Evolutionary conservation across 768 basidiomycete species (phyloP).

Genomic region (Kwoniella shandongensis): DNA sequence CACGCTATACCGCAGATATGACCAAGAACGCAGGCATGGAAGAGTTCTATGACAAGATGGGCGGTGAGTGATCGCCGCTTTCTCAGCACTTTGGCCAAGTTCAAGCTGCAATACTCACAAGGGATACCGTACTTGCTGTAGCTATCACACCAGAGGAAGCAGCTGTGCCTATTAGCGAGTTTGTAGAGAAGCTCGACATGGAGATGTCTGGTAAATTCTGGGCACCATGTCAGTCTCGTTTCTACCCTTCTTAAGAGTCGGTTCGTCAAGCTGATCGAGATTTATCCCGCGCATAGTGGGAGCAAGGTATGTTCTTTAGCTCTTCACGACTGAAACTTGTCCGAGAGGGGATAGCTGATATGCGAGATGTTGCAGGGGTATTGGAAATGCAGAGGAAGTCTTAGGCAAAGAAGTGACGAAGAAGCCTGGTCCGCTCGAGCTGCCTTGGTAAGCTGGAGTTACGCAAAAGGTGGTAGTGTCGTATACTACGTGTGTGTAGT

Average conservation of each 20-base stretch:
- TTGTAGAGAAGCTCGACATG: slow-evolving; percentile 53
- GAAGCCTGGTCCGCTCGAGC: slow-evolving; percentile 50
- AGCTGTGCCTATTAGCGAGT: slow-evolving; percentile 55
- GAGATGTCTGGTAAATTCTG: slow-evolving; percentile 57
- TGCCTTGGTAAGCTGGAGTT: slow-evolving; percentile 54
- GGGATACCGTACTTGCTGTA: slow-evolving; percentile 33
- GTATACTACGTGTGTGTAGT: too few species aligned
- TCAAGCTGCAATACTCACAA: too few species aligned
- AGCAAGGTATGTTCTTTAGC: slow-evolving; percentile 9
- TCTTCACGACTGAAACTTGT: neutral
- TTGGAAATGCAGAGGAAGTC: slow-evolving; percentile 57
- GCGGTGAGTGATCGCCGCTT: slow-evolving; percentile 49
- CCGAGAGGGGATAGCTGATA: neutral
- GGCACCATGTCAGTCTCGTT: slow-evolving; percentile 55
- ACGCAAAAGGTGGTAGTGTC: too few species aligned
- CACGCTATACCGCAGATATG: slow-evolving; percentile 42
- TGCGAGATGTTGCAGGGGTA: slow-evolving; percentile 52
- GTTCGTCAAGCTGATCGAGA: neutral
- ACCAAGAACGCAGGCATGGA: slow-evolving; percentile 58
- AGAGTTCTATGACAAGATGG: slow-evolving; percentile 57
- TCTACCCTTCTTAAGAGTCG: neutral
- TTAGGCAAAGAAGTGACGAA: slow-evolving; percentile 56
- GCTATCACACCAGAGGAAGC: slow-evolving; percentile 59
- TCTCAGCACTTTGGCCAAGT: too few species aligned
- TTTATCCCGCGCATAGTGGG: slow-evolving; percentile 20